Evolutionary conservation across 176 grass and related monocot genomes (phyloP).

Genomic region (Triticum dicoccoides): DNA sequence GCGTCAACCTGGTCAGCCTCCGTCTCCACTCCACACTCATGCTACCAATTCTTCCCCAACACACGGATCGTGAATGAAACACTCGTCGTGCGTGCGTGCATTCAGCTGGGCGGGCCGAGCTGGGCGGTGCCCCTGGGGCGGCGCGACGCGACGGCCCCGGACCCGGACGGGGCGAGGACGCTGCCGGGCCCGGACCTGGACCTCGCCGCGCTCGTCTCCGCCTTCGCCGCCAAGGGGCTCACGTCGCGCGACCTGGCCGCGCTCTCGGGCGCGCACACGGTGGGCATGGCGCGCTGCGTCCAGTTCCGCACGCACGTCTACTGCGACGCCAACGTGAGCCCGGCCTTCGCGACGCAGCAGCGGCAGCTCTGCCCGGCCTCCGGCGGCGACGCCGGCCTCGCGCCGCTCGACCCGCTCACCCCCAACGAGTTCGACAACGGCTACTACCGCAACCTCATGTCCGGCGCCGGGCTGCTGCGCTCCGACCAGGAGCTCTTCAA

Average conservation of each 20-base stretch:
- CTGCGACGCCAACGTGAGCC: constrained; percentile 51
- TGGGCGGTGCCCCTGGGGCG: constrained; percentile 72
- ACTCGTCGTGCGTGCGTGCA: neutral
- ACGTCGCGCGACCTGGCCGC: constrained; percentile 45
- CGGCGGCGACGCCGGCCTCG: constrained; percentile 33
- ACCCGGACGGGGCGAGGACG: constrained; percentile 19
- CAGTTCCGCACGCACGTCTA: constrained; percentile 57
- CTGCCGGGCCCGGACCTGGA: constrained; percentile 45
- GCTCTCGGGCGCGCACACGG: constrained; percentile 68
- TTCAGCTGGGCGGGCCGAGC: constrained; percentile 74
- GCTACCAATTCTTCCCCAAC: too few relatives aligned
- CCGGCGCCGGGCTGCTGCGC: constrained; percentile 57
- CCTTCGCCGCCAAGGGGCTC: constrained; percentile 67
- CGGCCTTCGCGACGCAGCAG: constrained; percentile 24
- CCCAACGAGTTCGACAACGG: constrained; percentile 69
- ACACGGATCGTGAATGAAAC: neutral
- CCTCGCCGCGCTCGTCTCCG: constrained; percentile 26
- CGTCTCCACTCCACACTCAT: too few relatives aligned
- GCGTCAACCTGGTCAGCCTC: constrained; percentile 52
- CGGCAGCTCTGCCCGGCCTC: constrained; percentile 28
- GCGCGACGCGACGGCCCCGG: constrained; percentile 55
- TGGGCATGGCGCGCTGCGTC: constrained; percentile 44
- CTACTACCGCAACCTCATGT: constrained; percentile 55
- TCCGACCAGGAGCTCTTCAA: constrained; percentile 91
- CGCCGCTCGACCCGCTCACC: constrained; percentile 57